These are phyloP conservation scores for Linnemannia zychae DNA, from an alignment of 192 early-diverging fungal species.

Conservation along the genomic window DNA sequence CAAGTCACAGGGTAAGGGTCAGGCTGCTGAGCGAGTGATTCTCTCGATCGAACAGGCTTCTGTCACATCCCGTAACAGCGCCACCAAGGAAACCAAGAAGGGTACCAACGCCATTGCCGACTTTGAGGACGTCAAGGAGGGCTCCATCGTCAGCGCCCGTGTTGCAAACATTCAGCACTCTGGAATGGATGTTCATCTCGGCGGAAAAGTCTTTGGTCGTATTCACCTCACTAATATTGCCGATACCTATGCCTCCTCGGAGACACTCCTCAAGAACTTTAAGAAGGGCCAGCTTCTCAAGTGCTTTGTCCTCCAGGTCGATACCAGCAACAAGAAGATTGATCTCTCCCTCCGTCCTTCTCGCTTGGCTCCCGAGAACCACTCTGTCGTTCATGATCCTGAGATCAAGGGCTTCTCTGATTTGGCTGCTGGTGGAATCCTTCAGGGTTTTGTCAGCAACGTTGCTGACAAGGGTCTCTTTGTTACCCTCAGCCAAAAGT, in stretches of 20 bases:
- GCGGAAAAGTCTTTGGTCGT: constrained; percentile 68
- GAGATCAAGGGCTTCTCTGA: constrained; percentile 68
- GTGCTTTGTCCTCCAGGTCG: constrained; percentile 75
- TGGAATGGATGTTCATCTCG: constrained; percentile 71
- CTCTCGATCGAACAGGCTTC: constrained; percentile 34
- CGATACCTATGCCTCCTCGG: constrained; percentile 39
- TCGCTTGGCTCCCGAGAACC: constrained; percentile 57
- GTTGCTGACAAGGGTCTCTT: constrained; percentile 82
- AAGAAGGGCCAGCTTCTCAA: constrained; percentile 78
- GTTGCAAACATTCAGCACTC: constrained; percentile 64
- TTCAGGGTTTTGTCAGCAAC: constrained; percentile 82
- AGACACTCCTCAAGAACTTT: constrained; percentile 58
- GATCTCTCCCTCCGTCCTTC: constrained; percentile 76
- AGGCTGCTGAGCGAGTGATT: constrained; percentile 41
- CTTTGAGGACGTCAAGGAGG: constrained; percentile 66
- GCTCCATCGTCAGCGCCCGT: constrained; percentile 67
- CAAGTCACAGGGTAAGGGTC: constrained; percentile 45
- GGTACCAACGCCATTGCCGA: constrained; percentile 29
- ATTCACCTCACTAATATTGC: constrained; percentile 72
- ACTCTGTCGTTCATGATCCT: constrained; percentile 57
- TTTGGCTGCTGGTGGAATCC: constrained; percentile 70
- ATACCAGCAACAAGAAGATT: constrained; percentile 67
- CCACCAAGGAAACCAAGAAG: constrained; percentile 27
- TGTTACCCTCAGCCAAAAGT: constrained; percentile 71
- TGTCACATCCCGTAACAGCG: background rate